These are phyloP conservation scores for Gonapodya sp. DNA, from an alignment of 192 early-diverging fungal species.

Conservation along the genomic window DNA sequence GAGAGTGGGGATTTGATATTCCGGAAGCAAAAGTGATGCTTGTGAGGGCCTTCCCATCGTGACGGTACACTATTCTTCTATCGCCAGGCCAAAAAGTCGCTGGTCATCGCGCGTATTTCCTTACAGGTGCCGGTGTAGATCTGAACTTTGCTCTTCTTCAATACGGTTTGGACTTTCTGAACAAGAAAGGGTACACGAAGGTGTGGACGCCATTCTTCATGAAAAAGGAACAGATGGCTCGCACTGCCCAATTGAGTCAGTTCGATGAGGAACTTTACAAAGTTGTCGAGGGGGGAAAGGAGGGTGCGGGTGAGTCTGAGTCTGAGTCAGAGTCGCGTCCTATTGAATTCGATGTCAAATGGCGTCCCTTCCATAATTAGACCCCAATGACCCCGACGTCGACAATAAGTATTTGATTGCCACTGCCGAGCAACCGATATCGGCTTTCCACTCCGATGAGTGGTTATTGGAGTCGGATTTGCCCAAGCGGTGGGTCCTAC, in stretches of 20 bases:
- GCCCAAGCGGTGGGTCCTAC: slow-evolving; percentile 55
- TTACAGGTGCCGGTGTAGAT: slow-evolving; percentile 89
- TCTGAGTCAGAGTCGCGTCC: not conserved
- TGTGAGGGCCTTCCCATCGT: too few species aligned
- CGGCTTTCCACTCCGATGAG: slow-evolving; percentile 88
- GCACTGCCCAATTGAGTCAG: slow-evolving; percentile 94
- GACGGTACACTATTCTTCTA: slow-evolving; percentile 17
- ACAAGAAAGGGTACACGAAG: slow-evolving; percentile 55
- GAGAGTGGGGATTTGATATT: not conserved
- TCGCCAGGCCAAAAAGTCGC: slow-evolving; percentile 72
- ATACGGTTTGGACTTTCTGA: slow-evolving; percentile 90
- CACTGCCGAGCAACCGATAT: slow-evolving; percentile 97
- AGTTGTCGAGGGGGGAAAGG: slow-evolving; percentile 30
- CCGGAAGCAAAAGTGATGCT: too few species aligned
- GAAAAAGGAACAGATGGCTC: slow-evolving; percentile 92
- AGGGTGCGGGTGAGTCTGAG: not conserved
- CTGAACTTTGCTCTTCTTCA: slow-evolving; percentile 93
- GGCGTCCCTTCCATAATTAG: slow-evolving; percentile 18
- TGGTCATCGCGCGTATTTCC: slow-evolving; percentile 98
- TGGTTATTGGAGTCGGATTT: slow-evolving; percentile 93
- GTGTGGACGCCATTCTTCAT: slow-evolving; percentile 98
- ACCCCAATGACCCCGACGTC: slow-evolving; percentile 40
- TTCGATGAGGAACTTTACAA: slow-evolving; percentile 99
- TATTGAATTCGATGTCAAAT: not conserved
- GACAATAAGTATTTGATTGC: slow-evolving; percentile 90